Evolutionary conservation across 2,329 filamentous ascomycete species (phyloP).

Genomic region (Calycina herbarum): DNA sequence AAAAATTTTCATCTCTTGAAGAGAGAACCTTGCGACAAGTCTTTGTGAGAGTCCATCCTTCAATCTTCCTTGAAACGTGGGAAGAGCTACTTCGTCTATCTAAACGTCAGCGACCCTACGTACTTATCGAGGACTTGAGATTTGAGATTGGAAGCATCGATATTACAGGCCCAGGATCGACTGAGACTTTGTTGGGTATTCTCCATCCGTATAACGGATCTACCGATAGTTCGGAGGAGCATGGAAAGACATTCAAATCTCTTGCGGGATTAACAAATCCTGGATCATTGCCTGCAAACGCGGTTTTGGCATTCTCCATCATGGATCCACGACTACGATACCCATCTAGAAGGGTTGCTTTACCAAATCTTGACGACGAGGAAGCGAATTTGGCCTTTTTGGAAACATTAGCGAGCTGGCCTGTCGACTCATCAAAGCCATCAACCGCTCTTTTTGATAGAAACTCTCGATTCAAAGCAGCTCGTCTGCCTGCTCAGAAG

Average conservation of each 20-base stretch:
- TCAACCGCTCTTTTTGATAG: conserved; percentile 66
- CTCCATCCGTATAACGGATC: conserved; percentile 53
- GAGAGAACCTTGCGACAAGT: conserved; percentile 46
- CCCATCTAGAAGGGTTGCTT: conserved; percentile 62
- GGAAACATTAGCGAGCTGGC: conserved; percentile 66
- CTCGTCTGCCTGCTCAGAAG: conserved; percentile 71
- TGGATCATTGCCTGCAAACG: conserved; percentile 66
- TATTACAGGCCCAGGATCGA: conserved; percentile 71
- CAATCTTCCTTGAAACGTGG: conserved; percentile 70
- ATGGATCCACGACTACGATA: conserved; percentile 79
- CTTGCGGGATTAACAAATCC: conserved; percentile 65
- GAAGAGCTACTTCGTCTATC: conserved; percentile 57
- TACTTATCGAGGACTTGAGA: conserved; percentile 64
- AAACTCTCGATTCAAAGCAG: conserved; percentile 62
- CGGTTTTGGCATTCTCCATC: conserved; percentile 70
- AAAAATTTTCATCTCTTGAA: conserved; percentile 41
- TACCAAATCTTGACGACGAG: conserved; percentile 40
- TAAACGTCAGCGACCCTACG: conserved; percentile 60
- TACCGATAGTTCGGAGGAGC: conserved; percentile 40
- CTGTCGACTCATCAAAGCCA: conserved; percentile 54
- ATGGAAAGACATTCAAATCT: conserved; percentile 51
- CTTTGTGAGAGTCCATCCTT: conserved; percentile 78
- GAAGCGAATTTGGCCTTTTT: conserved; percentile 47
- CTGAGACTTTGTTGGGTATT: conserved; percentile 71
- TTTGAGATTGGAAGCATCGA: conserved; percentile 74